Conservation (phyloP, 2,329 filamentous ascomycete genomes). For the Nothopassalora personata region DNA sequence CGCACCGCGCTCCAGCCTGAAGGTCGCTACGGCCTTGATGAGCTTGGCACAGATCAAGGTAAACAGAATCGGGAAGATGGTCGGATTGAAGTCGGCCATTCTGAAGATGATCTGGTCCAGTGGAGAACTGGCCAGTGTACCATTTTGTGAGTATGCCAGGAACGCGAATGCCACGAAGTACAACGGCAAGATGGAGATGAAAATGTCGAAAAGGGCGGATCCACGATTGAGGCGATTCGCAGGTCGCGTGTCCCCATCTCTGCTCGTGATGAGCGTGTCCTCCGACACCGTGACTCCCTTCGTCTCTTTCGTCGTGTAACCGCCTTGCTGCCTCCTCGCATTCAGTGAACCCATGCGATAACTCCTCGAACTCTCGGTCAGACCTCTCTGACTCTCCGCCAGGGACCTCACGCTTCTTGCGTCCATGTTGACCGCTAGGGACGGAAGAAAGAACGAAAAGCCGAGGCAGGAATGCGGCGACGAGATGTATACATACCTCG, state of each 20-base stretch:
- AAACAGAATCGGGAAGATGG: slow-evolving; percentile 16
- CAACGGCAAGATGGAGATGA: slow-evolving; percentile 9
- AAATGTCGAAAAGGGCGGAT: slow-evolving; percentile 8
- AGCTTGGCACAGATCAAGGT: slow-evolving; percentile 11
- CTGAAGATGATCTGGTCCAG: slow-evolving; percentile 7
- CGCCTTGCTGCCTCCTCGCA: background rate
- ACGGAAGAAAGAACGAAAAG: background rate
- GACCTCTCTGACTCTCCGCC: background rate
- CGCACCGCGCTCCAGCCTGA: slow-evolving; percentile 10
- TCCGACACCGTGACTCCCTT: background rate
- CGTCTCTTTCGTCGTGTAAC: background rate
- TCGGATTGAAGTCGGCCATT: slow-evolving; percentile 14
- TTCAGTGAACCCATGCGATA: background rate
- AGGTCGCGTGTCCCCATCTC: slow-evolving; percentile 5
- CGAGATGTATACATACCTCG: background rate
- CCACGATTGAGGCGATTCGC: slow-evolving; percentile 3
- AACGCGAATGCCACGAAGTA: slow-evolving; percentile 13
- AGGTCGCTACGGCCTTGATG: slow-evolving; percentile 11
- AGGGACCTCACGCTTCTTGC: background rate
- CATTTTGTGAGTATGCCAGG: slow-evolving; percentile 8
- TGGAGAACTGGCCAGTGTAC: slow-evolving; percentile 5
- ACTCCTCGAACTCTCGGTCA: background rate
- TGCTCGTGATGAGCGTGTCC: background rate
- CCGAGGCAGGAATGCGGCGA: background rate
- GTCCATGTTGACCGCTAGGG: background rate